Conservation (phyloP, 1,284 basidiomycete species). For the Cryptococcus floricola region DNA sequence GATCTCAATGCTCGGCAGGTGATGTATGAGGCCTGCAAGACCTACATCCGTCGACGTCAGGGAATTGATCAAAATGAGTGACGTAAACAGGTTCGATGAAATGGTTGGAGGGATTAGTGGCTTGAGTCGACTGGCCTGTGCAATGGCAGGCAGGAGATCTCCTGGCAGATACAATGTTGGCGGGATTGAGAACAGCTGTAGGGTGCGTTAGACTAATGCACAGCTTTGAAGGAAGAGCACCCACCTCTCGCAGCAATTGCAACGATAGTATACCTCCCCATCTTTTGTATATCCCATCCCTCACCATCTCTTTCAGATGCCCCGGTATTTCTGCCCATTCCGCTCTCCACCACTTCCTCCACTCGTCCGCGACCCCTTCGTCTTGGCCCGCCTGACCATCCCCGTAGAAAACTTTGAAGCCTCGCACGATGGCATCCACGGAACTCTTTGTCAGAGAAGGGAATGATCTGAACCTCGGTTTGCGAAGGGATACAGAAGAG, state of each 20-base stretch:
- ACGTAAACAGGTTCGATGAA: slow-evolving; percentile 2
- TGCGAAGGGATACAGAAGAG: slow-evolving; percentile 27
- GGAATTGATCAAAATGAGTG: slow-evolving; percentile 20
- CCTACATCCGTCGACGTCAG: slow-evolving; percentile 20
- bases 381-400: slow-evolving; percentile 1
- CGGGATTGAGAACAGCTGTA: slow-evolving; percentile 22
- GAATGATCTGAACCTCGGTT: slow-evolving; percentile 17
- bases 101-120: slow-evolving; percentile 11
- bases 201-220: neutral
- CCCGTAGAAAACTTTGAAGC: slow-evolving; percentile 30
- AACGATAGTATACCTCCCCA: slow-evolving; percentile 24
- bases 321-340: slow-evolving; percentile 24
- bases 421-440: slow-evolving; percentile 14
- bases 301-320: slow-evolving; percentile 25
- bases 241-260: slow-evolving; percentile 24
- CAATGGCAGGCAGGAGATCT: slow-evolving; percentile 17
- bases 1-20: slow-evolving; percentile 21
- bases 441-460: slow-evolving; percentile 17
- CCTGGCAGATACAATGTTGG: slow-evolving; percentile 23
- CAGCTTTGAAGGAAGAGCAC: neutral
- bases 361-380: slow-evolving; percentile 11
- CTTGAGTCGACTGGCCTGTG: slow-evolving; percentile 16
- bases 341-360: slow-evolving; percentile 23
- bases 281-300: slow-evolving; percentile 21
- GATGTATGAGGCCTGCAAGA: slow-evolving; percentile 22